These are phyloP conservation scores for Teratosphaeria nubilosa DNA, from an alignment of 2,329 filamentous ascomycete genomes.

Conservation along the genomic window DNA sequence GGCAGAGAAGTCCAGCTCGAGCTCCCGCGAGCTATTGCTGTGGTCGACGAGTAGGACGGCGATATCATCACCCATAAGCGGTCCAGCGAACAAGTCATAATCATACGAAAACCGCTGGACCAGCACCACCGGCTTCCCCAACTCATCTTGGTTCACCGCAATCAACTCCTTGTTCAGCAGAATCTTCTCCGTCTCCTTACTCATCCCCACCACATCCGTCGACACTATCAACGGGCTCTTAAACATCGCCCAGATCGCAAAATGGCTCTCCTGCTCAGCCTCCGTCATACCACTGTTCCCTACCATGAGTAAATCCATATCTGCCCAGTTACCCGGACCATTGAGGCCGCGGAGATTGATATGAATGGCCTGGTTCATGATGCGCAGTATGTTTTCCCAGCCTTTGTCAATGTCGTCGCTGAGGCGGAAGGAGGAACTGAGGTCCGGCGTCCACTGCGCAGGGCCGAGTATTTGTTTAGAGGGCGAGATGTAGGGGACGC, in stretches of 20 bases:
- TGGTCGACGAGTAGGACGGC: background rate
- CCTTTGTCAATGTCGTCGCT: conserved; percentile 22
- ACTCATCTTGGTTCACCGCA: background rate
- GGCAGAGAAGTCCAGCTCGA: background rate
- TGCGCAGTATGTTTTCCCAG: conserved; percentile 20
- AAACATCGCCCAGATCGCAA: conserved; percentile 32
- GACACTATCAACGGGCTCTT: conserved; percentile 26
- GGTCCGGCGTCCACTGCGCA: conserved; percentile 19
- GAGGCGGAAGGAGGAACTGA: conserved; percentile 22
- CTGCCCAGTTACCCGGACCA: conserved; percentile 1
- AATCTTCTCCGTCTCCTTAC: background rate
- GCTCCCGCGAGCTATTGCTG: background rate
- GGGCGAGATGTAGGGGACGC: conserved; percentile 15
- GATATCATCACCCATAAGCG: background rate
- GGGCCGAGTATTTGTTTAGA: conserved; percentile 20
- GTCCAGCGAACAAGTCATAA: background rate
- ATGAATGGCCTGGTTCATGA: conserved; percentile 7
- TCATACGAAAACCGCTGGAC: background rate
- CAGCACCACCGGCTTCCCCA: conserved; percentile 11
- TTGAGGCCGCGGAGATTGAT: conserved; percentile 15
- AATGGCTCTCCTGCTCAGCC: conserved; percentile 26
- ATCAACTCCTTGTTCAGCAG: background rate
- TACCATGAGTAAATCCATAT: conserved; percentile 32
- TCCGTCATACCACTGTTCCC: conserved; percentile 30
- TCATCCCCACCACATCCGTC: background rate